phyloP scores from a whole-genome alignment of 2,329 filamentous ascomycete genomes.

The Fusarium falciforme region DNA sequence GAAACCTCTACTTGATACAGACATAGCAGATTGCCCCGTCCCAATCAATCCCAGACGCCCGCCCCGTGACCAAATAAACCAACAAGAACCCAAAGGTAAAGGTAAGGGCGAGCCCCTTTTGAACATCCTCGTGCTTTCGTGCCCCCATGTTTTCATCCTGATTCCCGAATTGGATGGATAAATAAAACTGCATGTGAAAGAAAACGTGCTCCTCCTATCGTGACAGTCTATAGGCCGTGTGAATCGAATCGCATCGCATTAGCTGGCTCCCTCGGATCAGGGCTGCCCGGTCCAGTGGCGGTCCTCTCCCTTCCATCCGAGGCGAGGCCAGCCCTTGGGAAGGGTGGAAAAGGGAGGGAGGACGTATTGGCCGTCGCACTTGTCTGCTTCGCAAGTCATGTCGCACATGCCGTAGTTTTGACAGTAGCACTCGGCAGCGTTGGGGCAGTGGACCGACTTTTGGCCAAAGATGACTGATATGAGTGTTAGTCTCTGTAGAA shows the following conservation, averaged over 20 bases:
- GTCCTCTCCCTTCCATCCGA: conserved; percentile 45
- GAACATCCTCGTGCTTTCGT: background rate
- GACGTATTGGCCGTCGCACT: conserved; percentile 68
- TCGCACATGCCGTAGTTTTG: conserved; percentile 72
- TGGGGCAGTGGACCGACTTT: conserved; percentile 69
- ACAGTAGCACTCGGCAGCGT: conserved; percentile 72
- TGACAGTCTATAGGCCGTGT: conserved; percentile 13
- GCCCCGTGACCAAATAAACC: conserved; percentile 29
- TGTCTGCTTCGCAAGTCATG: conserved; percentile 54
- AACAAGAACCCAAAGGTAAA: conserved; percentile 25
- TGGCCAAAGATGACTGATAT: conserved; percentile 68
- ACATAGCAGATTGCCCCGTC: conserved; percentile 35
- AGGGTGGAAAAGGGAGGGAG: conserved; percentile 68
- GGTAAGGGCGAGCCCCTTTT: conserved; percentile 5
- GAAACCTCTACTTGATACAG: conserved; percentile 31
- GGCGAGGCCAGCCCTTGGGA: conserved; percentile 69
- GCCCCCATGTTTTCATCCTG: conserved; percentile 4
- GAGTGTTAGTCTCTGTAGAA: conserved; percentile 19
- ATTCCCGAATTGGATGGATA: background rate
- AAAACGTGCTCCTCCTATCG: conserved; percentile 16
- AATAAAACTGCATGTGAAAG: conserved; percentile 4
- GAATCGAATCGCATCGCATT: conserved; percentile 8
- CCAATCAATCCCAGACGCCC: conserved; percentile 37
- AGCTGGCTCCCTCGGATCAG: conserved; percentile 7
- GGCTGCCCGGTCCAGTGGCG: conserved; percentile 41